A percentile compares a stretch with the other conserved stretches of the same genome.
Conservation (phyloP, 352 stramenopile species). For the Phytophthora palmivora region DNA sequence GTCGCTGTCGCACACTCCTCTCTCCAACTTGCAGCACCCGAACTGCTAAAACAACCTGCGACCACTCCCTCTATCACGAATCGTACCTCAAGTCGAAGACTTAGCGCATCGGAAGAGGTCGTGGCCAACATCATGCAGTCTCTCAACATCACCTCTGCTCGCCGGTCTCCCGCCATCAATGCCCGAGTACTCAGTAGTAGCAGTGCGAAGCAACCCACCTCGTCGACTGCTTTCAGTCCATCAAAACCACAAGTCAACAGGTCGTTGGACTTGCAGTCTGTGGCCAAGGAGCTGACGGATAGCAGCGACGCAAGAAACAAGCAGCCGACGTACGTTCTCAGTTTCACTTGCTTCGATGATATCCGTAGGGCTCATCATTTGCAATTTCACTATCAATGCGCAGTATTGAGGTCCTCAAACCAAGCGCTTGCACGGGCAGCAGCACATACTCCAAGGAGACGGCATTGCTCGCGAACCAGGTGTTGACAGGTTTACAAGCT, state of each 20-base stretch:
- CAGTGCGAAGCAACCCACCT: not conserved
- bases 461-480: constrained; percentile 31
- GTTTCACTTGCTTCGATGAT: not conserved
- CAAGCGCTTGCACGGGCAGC: constrained; percentile 16
- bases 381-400: constrained; percentile 9
- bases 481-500: constrained; percentile 42
- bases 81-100: constrained; percentile 6
- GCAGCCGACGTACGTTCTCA: constrained; percentile 26
- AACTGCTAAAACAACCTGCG: constrained; percentile 9
- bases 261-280: constrained; percentile 12
- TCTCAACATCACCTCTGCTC: constrained; percentile 12
- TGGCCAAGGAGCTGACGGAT: constrained; percentile 7
- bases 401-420: constrained; percentile 34
- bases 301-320: constrained; percentile 7
- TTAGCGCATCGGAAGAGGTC: constrained; percentile 20
- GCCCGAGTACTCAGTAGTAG: constrained; percentile 21
- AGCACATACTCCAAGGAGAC: constrained; percentile 31
- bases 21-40: constrained; percentile 15
- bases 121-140: constrained; percentile 27
- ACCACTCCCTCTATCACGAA: constrained; percentile 10
- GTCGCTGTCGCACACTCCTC: constrained; percentile 30
- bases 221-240: constrained; percentile 18
- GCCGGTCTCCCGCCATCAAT: constrained; percentile 14
- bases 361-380: constrained; percentile 18
- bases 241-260: constrained; percentile 8